Base-by-base conservation (phyloP, 2,329 filamentous ascomycete species). In the Xylaria sp. region DNA sequence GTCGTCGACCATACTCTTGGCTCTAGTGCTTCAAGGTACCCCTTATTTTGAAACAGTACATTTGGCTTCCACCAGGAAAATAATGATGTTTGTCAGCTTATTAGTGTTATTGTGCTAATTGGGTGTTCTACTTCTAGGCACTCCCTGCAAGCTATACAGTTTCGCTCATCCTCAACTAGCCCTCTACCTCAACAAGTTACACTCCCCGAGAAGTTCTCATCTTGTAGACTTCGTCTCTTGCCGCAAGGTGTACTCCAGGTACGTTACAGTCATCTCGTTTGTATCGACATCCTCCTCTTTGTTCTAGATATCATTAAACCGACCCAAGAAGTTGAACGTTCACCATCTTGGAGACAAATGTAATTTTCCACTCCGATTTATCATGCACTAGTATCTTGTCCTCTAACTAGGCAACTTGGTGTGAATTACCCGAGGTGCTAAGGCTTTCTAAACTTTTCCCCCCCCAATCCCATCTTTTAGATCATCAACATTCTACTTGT, bases 121-220 rank as follows among this genome's bases (percentile, higher is more conserved):
- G 13, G 25, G 54, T n/a, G 49, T 44, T 22, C 5, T 39, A n/a
- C 17, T 44, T 20, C n/a, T 4, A 67, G 61, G 31, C 61, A 53
- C 61, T 17, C 39, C 29, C 29, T 57, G 36, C 31, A 38, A 54
- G 31, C 51, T 61, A 39, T 49, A 38, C 11, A 33, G 39, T 27
- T 25, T 51, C 57, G 55, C 65, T 63, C 42, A 20, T 39, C 44
- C 38, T 62, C 51, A 31, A 63, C n/a, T 22, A 27, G 13, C 39
- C 6, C 17, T 11, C 15, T 39, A 29, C 36, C 50, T 59, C 39
- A 20, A 50, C 17, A 60, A 22, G 42, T 17, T 50, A 49, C 50
- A 51, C 20, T 17, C 25, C 38, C 29, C 44, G 13, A 47, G 36
- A 49, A 51, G 42, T 42, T 22, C n/a, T 27, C 15, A 10, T 51